Percentiles rank a stretch among this genome's conserved stretches.
phyloP scores from a whole-genome alignment of 2,329 filamentous ascomycete genomes.

The Tolypocladium cylindrosporum region DNA sequence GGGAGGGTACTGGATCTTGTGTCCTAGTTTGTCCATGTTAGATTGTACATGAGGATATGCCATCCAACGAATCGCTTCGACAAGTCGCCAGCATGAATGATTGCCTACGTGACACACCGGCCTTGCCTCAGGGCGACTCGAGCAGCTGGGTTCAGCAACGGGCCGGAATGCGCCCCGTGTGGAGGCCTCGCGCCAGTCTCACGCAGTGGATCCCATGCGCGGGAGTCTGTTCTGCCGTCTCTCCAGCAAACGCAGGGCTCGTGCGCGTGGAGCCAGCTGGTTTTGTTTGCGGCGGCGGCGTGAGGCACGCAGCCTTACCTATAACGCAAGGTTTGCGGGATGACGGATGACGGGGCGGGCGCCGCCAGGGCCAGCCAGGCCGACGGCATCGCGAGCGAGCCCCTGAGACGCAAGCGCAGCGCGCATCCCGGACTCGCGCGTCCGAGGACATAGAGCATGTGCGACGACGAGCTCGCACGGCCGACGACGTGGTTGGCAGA shows the following conservation, averaged over 20 bases:
- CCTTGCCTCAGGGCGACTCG: neutral
- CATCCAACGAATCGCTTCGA: neutral
- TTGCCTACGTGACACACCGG: neutral
- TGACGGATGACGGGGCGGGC: neutral
- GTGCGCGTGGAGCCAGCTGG: too few species aligned
- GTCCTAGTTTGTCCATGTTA: neutral
- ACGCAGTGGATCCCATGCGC: too few species aligned
- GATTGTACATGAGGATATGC: neutral
- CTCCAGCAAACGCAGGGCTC: too few species aligned
- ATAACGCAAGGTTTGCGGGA: too few species aligned
- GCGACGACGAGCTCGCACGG: too few species aligned
- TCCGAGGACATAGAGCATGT: too few species aligned
- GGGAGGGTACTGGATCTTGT: neutral
- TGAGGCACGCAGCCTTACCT: too few species aligned
- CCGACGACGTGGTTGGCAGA: neutral
- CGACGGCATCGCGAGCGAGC: neutral
- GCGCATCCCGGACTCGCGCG: too few species aligned
- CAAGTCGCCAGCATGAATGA: neutral
- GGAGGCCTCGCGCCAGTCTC: neutral
- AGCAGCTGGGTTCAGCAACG: neutral
- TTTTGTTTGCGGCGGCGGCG: too few species aligned
- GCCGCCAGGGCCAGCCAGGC: neutral
- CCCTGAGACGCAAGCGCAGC: neutral
- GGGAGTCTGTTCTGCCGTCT: too few species aligned
- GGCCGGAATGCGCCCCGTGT: neutral